Evolutionary conservation across 345 rosid genomes (phyloP), one percentile per base, ranked within the genome.

Genomic region (Eucalyptus rudis): DNA sequence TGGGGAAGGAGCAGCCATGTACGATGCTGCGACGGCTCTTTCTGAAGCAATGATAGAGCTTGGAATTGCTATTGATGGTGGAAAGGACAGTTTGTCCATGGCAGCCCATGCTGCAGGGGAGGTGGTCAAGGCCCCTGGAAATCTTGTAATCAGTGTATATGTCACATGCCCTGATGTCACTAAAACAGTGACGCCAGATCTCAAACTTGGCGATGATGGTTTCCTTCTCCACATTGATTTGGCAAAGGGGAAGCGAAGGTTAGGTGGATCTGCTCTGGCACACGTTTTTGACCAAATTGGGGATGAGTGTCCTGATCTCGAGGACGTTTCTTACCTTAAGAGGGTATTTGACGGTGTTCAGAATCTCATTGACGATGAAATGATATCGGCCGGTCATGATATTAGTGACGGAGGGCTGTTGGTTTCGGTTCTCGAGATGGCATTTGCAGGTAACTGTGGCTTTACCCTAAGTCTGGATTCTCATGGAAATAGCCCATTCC

Each of bases 61-160:
- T 43, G 99, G 98, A 84, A 95, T 97, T 91, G 99, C 99, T 36
- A 97, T 97, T 92, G 99, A 96, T 93, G 99, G 98, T 81, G 99
- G 99, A 49, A 96, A 96, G 94, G 99, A 96, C 91, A 96, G 99
- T 91, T 96, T 97, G 49, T 96, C 99, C 31, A 97, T 96, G 99
- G 99, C 99, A 84, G 99, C 98, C 89, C 96, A 94, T 89, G 92
- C 96, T 8, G 95, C 87, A 49, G 96, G 94, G 87, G 99, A 97
- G 92, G 94, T 96, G 90, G 99, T 95, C 45, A 97, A 97, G 93
- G 96, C 98, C 90, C 99, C 99, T 51, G 99, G 99, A 58, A 96
- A 96, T 92, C 98, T 97, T 88, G 99, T 96, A 88, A 95, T 96
- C 52, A 95, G 99, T 91, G 96, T 92, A 5, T 96, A 96, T 89